Evolutionary conservation across 176 grass and related monocot genomes (phyloP).

Genomic region (Secale cereale): DNA sequence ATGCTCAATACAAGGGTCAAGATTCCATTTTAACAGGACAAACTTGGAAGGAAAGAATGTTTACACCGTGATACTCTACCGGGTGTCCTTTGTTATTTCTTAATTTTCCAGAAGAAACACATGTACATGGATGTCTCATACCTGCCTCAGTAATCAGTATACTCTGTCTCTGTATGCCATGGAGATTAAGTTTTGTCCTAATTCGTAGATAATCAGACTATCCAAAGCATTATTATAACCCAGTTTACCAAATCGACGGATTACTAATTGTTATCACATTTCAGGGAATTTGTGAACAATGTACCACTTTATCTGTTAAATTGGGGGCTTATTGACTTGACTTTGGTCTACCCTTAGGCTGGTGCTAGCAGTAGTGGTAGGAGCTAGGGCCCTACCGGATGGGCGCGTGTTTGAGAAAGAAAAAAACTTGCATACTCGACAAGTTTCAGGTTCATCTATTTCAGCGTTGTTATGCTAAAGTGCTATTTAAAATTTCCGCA

Average conservation of each 20-base stretch:
- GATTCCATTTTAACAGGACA: neutral
- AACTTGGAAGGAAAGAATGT: slow-evolving; percentile 17
- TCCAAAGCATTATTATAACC: neutral
- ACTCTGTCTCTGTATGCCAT: neutral
- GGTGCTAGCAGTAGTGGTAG: too few relatives aligned
- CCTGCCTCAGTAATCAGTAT: neutral
- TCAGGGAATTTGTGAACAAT: neutral
- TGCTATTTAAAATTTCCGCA: neutral
- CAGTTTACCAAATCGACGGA: neutral
- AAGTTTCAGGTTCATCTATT: neutral
- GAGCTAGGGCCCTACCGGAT: too few relatives aligned
- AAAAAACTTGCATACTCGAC: neutral
- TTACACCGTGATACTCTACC: neutral
- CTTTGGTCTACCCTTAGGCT: neutral
- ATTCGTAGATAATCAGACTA: neutral
- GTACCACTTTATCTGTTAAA: neutral
- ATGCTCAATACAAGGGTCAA: neutral
- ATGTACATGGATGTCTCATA: slow-evolving; percentile 1
- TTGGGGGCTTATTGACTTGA: neutral
- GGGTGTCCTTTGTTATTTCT: neutral
- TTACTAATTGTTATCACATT: neutral
- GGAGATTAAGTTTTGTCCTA: neutral
- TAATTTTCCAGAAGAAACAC: neutral
- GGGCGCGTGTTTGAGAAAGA: too few relatives aligned
- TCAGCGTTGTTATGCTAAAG: neutral